Conservation (phyloP, 257 asterid genomes). For the Przewalskia tangutica region DNA sequence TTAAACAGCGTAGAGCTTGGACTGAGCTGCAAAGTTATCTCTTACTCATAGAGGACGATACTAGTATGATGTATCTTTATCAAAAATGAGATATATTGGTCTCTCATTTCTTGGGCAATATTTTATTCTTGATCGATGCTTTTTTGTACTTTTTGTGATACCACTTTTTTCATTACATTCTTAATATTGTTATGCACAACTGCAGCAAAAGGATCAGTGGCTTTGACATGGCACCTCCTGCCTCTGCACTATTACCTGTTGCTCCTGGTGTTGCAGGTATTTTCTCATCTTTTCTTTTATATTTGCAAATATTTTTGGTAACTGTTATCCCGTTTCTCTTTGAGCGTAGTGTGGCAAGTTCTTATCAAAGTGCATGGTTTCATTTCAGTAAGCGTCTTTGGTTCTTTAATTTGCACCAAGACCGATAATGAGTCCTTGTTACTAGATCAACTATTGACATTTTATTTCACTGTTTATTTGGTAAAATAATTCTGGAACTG, state of each 20-base stretch:
- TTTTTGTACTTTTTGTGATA: too few species aligned
- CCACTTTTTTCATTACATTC: too few species aligned
- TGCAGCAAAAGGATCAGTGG: constrained; percentile 92
- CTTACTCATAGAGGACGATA: too few species aligned
- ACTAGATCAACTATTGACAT: constrained; percentile 34
- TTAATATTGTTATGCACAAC: not conserved
- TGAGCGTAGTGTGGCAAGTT: constrained; percentile 67
- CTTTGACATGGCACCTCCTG: constrained; percentile 95
- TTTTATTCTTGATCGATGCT: too few species aligned
- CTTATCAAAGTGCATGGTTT: constrained; percentile 68
- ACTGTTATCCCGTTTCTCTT: constrained; percentile 22
- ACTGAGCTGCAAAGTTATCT: too few species aligned
- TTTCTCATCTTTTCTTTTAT: constrained; percentile 10
- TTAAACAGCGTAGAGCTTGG: too few species aligned
- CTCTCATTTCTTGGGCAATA: too few species aligned
- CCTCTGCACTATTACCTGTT: constrained; percentile 51
- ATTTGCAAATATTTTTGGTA: constrained; percentile 11
- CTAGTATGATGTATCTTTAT: too few species aligned
- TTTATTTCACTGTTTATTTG: constrained; percentile 43
- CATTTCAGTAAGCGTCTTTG: constrained; percentile 51
- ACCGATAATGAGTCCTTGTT: not conserved
- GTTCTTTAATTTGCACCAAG: too few species aligned
- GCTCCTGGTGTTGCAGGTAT: constrained; percentile 46
- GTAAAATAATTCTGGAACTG: constrained; percentile 61
- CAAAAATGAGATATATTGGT: too few species aligned